A percentile compares a stretch with the other conserved stretches of the same genome.
These are phyloP conservation scores for Hypoxylon rubiginosum DNA, from an alignment of 2,329 filamentous ascomycete genomes.

Conservation along the genomic window DNA sequence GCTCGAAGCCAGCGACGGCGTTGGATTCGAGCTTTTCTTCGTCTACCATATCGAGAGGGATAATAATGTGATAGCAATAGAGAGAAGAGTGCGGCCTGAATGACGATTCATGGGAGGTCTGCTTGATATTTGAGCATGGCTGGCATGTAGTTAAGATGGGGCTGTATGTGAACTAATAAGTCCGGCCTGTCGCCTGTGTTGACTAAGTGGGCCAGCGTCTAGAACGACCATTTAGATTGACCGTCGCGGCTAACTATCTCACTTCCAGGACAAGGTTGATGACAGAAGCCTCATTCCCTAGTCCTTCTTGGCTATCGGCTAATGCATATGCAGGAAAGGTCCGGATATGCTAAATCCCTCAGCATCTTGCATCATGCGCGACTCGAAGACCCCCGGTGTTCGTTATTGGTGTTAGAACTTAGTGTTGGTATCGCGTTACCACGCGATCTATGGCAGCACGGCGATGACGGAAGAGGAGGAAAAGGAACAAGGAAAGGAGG, in stretches of 20 bases:
- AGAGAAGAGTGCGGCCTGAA: not conserved
- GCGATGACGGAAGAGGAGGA: not conserved
- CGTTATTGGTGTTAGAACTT: no score
- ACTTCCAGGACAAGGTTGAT: not conserved
- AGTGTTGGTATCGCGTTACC: not conserved
- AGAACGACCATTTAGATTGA: not conserved
- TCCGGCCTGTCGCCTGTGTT: not conserved
- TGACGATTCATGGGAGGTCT: not conserved
- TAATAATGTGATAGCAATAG: not conserved
- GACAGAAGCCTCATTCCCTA: slow-evolving; percentile 12
- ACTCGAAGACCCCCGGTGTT: not conserved
- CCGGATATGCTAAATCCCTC: slow-evolving; percentile 32
- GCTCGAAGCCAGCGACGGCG: slow-evolving; percentile 5
- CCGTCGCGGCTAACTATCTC: not conserved
- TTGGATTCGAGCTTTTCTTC: slow-evolving; percentile 43
- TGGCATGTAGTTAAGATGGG: not conserved
- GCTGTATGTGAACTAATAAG: not conserved
- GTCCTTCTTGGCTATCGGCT: slow-evolving; percentile 27
- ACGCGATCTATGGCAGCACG: not conserved
- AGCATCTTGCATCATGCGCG: slow-evolving; percentile 6
- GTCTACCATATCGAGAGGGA: slow-evolving; percentile 40
- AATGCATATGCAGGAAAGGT: slow-evolving; percentile 26
- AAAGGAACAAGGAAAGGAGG: not conserved
- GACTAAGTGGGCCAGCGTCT: slow-evolving; percentile 2
- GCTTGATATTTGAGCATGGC: slow-evolving; percentile 14